These are phyloP conservation scores for Maudiozyma bulderi DNA, from an alignment of 805 yeast species.

Conservation along the genomic window DNA sequence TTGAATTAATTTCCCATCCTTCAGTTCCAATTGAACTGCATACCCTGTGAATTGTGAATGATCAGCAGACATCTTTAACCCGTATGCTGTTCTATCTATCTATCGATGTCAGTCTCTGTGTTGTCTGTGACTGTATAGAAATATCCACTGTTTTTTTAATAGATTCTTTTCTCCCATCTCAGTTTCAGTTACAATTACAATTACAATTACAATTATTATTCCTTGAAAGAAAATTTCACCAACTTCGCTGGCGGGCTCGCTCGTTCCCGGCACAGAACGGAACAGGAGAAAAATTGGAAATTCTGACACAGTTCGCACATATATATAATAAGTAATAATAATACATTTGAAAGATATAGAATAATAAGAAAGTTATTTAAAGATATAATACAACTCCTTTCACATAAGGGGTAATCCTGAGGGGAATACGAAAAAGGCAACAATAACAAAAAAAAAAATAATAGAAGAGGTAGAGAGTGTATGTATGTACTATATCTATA, in stretches of 20 bases:
- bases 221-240: too few species aligned
- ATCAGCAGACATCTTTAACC: constrained; percentile 2
- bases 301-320: too few species aligned
- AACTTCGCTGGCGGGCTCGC: too few species aligned
- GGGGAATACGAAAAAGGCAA: not conserved
- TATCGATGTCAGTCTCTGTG: not conserved
- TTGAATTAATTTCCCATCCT: constrained; percentile 32
- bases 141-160: too few species aligned
- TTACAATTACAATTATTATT: too few species aligned
- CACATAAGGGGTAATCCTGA: not conserved
- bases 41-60: constrained; percentile 39
- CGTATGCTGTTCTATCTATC: not conserved
- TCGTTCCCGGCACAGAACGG: too few species aligned
- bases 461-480: not conserved
- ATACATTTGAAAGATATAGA: not conserved
- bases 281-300: too few species aligned
- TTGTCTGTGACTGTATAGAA: too few species aligned
- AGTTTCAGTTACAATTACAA: too few species aligned
- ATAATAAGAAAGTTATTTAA: not conserved
- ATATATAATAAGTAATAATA: not conserved
- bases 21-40: constrained; percentile 36
- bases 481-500: not conserved
- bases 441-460: not conserved
- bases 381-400: not conserved
- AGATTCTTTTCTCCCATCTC: not conserved